Conservation (phyloP, 345 rosid genomes). For the Mangifera indica region DNA sequence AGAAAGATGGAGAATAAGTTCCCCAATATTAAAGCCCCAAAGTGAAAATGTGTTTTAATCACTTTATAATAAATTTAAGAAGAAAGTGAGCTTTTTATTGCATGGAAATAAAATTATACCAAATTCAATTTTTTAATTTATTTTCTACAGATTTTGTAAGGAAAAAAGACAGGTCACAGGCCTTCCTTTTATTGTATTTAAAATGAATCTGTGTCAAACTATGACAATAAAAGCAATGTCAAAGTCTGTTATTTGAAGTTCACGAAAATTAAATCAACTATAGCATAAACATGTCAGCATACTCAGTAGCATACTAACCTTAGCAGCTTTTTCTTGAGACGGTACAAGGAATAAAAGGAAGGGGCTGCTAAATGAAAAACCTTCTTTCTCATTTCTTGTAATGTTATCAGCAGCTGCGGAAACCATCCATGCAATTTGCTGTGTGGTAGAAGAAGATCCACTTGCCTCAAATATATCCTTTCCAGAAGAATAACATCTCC, state of each 20-base stretch:
- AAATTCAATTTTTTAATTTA: background rate
- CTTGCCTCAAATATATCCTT: slow-evolving; percentile 62
- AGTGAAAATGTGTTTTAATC: background rate
- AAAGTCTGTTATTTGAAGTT: background rate
- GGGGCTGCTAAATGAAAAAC: slow-evolving; percentile 44
- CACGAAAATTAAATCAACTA: background rate
- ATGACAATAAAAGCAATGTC: background rate
- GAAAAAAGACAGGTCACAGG: background rate
- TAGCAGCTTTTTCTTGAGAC: slow-evolving; percentile 71
- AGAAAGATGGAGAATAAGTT: background rate
- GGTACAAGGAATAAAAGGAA: slow-evolving; percentile 78
- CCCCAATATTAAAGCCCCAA: background rate
- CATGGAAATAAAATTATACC: background rate
- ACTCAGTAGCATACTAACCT: slow-evolving; percentile 40
- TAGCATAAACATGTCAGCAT: background rate
- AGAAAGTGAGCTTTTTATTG: background rate
- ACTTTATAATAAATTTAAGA: background rate
- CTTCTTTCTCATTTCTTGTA: slow-evolving; percentile 66
- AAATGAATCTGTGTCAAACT: background rate
- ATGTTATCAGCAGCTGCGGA: slow-evolving; percentile 74
- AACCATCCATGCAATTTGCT: slow-evolving; percentile 85
- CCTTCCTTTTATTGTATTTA: background rate
- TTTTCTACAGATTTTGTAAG: background rate
- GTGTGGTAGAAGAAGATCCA: slow-evolving; percentile 49
- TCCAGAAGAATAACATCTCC: slow-evolving; percentile 57